phyloP scores from a whole-genome alignment of 768 basidiomycete genomes.

The Gloeophyllum trabeum region DNA sequence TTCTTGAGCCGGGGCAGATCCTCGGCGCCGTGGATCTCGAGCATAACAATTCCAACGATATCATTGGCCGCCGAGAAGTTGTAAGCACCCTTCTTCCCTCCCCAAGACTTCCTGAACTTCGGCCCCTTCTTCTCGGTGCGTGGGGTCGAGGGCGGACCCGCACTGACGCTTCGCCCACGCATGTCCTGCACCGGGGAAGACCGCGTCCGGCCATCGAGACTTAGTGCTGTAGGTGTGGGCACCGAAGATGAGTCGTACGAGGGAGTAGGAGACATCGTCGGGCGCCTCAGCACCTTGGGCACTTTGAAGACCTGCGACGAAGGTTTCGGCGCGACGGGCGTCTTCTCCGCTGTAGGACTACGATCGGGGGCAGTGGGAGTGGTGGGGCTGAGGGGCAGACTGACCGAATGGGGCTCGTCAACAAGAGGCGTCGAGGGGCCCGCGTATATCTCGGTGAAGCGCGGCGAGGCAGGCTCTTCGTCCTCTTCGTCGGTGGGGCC shows the following conservation, averaged over 20 bases:
- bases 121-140: slow-evolving; percentile 18
- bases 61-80: slow-evolving; percentile 67
- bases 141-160: slow-evolving; percentile 5
- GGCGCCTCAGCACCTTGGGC: slow-evolving; percentile 10
- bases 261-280: slow-evolving; percentile 2
- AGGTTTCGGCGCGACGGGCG: background rate
- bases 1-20: slow-evolving; percentile 84
- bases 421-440: background rate
- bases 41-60: slow-evolving; percentile 88
- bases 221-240: background rate
- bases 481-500: slow-evolving; percentile 24
- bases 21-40: slow-evolving; percentile 77
- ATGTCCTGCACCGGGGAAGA: background rate
- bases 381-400: background rate
- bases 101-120: slow-evolving; percentile 29
- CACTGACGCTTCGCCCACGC: too few species aligned
- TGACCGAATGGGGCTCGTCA: background rate
- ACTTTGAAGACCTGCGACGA: slow-evolving; percentile 2
- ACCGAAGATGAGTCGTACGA: too few species aligned
- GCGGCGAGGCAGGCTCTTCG: background rate
- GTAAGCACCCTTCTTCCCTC: slow-evolving; percentile 29
- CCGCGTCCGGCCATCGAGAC: background rate
- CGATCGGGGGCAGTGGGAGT: background rate
- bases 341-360: background rate
- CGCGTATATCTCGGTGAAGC: background rate